Base-by-base conservation (phyloP, 768 basidiomycete genomes). In the Hydnomerulius pinastri region DNA sequence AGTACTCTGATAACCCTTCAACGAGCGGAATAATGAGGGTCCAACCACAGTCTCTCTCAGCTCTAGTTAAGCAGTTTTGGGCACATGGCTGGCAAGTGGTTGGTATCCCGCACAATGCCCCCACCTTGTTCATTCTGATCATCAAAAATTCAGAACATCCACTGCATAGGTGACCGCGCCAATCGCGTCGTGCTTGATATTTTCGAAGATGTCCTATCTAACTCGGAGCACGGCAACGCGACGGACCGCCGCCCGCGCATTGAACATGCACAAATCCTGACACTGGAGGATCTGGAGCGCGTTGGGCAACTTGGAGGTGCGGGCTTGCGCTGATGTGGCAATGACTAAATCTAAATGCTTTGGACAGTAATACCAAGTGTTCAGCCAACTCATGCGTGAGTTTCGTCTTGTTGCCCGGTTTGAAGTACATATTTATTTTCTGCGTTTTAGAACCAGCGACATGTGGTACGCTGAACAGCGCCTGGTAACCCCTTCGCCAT, bases 231-330 rank as follows among this genome's bases (percentile, higher is more conserved):
- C 13, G 59, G 49, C 8, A 57, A 45, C 59, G 64, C 28, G 56
- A 70, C 35, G 56, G 67, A 72, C 44, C 79, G 82, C 65, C 76
- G 94, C 10, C 87, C 92, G 1, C 77, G 96, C 35, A 84, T 97
- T 8, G 96, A 98, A 64, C 96, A 98, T 68, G 88, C 93, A 0
- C 96, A 98, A 66, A 92, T 97, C 40, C 75, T 98, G 71, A 79
- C 81, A 3, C 67, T 63, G 6, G 72, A 77, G 1, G 96, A 98
- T 66, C 59, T 98, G 13, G 64, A 77, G 47, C 77, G 92, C 8
- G 76, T 85, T 18, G 87, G 85, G 27, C 74, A 68, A 43, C 76
- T 97, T 10, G 92, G 91, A 59, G 83, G 93, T 87, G 51, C 30
- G 81, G 64, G 7, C 25, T 27, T n/a, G 15, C 17, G 42, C 21